Conservation (phyloP, 306 rosid species). For the Canavalia ensiformis region DNA sequence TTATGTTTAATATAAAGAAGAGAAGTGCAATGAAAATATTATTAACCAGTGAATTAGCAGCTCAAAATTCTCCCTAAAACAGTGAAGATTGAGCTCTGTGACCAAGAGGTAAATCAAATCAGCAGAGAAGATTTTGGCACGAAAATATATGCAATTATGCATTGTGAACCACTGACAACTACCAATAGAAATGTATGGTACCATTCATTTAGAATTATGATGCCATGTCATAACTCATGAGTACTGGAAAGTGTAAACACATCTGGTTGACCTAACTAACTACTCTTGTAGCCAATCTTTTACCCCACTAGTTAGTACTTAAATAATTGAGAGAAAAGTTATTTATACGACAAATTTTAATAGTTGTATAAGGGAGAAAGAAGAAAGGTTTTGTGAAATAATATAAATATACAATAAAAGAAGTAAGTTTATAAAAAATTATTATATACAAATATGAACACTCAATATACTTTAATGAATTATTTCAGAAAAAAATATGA, state of each 20-base stretch:
- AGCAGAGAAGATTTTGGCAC: conserved; percentile 35
- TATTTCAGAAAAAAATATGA: too few relatives aligned
- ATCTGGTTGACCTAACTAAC: neutral
- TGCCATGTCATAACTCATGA: conserved; percentile 9
- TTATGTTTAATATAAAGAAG: neutral
- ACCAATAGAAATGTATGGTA: conserved; percentile 29
- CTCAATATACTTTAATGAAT: too few relatives aligned
- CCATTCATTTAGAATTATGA: conserved; percentile 22
- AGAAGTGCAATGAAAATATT: too few relatives aligned
- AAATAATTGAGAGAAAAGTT: neutral
- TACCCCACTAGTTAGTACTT: neutral
- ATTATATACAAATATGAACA: too few relatives aligned
- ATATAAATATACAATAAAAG: too few relatives aligned
- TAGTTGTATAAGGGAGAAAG: too few relatives aligned
- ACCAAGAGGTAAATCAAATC: conserved; percentile 1
- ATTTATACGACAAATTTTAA: too few relatives aligned
- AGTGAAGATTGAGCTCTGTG: neutral
- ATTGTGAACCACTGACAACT: conserved; percentile 2
- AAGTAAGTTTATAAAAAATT: too few relatives aligned
- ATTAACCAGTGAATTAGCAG: too few relatives aligned
- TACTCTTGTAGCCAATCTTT: neutral
- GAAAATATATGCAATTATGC: conserved; percentile 48
- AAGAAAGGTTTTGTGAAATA: too few relatives aligned
- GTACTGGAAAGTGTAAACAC: neutral
- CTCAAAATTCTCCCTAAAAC: neutral